Base-by-base conservation (phyloP, 2,329 filamentous ascomycete species). In the Sphaceloma murrayae region DNA sequence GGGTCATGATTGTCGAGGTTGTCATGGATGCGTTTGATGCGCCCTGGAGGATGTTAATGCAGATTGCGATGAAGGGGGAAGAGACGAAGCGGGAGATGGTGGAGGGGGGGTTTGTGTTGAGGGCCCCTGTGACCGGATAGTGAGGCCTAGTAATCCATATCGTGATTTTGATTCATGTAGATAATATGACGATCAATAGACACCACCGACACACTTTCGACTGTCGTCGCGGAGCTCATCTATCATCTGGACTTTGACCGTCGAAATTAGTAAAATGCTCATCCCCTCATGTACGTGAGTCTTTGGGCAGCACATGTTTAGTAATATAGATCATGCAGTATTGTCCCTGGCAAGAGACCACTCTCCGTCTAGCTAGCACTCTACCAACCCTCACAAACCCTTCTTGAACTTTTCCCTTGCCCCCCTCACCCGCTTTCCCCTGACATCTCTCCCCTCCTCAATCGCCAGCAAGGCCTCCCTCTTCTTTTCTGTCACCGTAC, bases 401-500 rank as follows among this genome's bases (percentile, higher is more conserved):
- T 38, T 38, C 19, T 29, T 40, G 16, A 43, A 40, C 46, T 44
- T 53, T 49, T 51, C 52, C 13, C 40, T 17, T 56, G 64, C 58
- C 2, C 62, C 61, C 43, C 53, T 70, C 54, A 67, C 69, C 53
- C 76, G 69, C 68, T 93, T 91, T n/a, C 91, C 91, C 46, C 83
- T 78, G 4, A 95, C 86, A 65, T 96, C 88, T 55, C 82, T 80
- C 8, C 85, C 82, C 64, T 96, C 86, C 61, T 95, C 91, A 52
- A 96, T 85, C 63, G 93, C 85, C 54, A 95, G 63, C 61, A 89
- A 61, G 1, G 89, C 91, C 65, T 95, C 87, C 46, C 88, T 75
- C 73, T 94, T 95, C 75, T 89, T 94, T 69, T 93, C 85, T n/a
- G 84, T 82, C 4, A 98, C 91, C 34, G 85, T 63, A 72, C 94